These are phyloP conservation scores for Emydomyces testavorans DNA, from an alignment of 2,329 filamentous ascomycete genomes.

Conservation along the genomic window DNA sequence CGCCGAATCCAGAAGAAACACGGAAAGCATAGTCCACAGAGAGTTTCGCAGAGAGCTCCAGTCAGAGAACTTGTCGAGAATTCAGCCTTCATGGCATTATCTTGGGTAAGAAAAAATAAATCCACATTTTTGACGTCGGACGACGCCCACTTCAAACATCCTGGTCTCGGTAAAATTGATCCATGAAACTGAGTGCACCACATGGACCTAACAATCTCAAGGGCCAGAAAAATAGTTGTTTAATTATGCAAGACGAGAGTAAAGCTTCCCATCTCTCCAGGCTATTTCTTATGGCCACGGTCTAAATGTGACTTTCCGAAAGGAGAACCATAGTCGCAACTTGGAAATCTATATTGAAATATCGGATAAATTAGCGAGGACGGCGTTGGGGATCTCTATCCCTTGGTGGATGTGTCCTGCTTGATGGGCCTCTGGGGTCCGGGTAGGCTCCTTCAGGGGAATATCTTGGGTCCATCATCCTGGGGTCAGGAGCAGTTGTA, in stretches of 20 bases:
- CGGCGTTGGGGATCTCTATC: constrained; percentile 30
- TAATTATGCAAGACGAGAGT: neutral
- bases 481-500: constrained; percentile 32
- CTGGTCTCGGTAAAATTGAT: neutral
- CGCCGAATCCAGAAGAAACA: neutral
- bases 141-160: constrained; percentile 1
- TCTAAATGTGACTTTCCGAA: neutral
- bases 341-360: neutral
- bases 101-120: neutral
- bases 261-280: neutral
- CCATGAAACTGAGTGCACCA: neutral
- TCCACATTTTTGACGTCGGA: constrained; percentile 2
- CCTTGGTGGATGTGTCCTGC: constrained; percentile 31
- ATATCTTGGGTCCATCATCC: constrained; percentile 33
- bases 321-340: neutral
- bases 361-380: constrained; percentile 23
- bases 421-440: constrained; percentile 24
- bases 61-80: neutral
- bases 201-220: neutral
- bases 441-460: constrained; percentile 29
- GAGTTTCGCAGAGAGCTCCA: neutral
- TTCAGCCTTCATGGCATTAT: neutral
- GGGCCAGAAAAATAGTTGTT: neutral
- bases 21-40: neutral
- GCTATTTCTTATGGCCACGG: neutral